Conservation (phyloP, 1,139 yeast genomes). For the Suhomyces panamericanus region DNA sequence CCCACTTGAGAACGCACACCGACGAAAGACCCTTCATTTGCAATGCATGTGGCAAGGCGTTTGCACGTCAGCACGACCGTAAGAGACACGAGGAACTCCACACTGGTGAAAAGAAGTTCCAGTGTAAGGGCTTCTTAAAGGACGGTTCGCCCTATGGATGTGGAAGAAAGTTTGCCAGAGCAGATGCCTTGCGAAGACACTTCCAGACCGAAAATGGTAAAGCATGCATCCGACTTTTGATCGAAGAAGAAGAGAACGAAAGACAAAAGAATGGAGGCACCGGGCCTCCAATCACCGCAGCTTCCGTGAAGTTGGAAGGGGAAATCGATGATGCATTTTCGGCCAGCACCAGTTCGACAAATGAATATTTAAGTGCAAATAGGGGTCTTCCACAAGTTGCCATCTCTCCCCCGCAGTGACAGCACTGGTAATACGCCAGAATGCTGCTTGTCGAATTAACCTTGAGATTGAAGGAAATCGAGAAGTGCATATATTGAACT, state of each 20-base stretch:
- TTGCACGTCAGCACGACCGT: slow-evolving; percentile 93
- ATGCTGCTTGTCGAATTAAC: too few species aligned
- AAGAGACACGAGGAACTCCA: slow-evolving; percentile 93
- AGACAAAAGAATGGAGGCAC: slow-evolving; percentile 11
- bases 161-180: slow-evolving; percentile 88
- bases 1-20: slow-evolving; percentile 91
- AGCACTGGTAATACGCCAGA: too few species aligned
- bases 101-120: slow-evolving; percentile 84
- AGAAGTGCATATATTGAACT: not conserved
- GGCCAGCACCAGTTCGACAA: slow-evolving; percentile 3
- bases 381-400: slow-evolving; percentile 34
- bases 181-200: slow-evolving; percentile 93
- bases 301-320: slow-evolving; percentile 8
- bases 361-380: slow-evolving; percentile 18
- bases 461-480: not conserved
- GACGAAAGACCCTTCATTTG: slow-evolving; percentile 92
- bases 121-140: slow-evolving; percentile 72
- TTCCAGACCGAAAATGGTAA: slow-evolving; percentile 93
- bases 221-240: slow-evolving; percentile 71
- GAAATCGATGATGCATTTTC: slow-evolving; percentile 5
- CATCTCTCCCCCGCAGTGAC: slow-evolving; percentile 40
- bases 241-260: slow-evolving; percentile 63
- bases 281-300: slow-evolving; percentile 13
- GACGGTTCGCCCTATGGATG: slow-evolving; percentile 83
- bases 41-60: slow-evolving; percentile 85